These are phyloP conservation scores for Hypoxylon lenormandii DNA, from an alignment of 495 filamentous ascomycete species.

Conservation along the genomic window DNA sequence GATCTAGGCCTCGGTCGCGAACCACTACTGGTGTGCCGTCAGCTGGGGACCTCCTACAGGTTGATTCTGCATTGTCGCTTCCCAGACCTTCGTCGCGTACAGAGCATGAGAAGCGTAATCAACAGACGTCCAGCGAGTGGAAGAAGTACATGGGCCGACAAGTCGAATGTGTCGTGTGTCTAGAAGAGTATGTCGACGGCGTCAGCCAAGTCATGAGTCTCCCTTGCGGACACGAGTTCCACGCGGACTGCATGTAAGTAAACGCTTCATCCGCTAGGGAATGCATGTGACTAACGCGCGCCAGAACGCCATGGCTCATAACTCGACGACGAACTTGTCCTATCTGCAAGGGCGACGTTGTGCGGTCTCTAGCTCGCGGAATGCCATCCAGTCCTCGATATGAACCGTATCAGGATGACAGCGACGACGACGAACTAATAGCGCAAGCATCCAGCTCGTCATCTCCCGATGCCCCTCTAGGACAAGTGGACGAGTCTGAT, in stretches of 20 bases:
- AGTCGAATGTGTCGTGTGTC: slow-evolving; percentile 94
- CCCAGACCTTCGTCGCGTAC: slow-evolving; percentile 44
- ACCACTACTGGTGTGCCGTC: slow-evolving; percentile 72
- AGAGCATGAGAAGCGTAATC: slow-evolving; percentile 65
- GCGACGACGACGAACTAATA: slow-evolving; percentile 55
- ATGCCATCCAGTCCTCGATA: slow-evolving; percentile 60
- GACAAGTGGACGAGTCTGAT: slow-evolving; percentile 37
- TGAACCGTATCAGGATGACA: slow-evolving; percentile 64
- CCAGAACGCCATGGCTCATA: slow-evolving; percentile 95
- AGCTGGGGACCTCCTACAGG: slow-evolving; percentile 51
- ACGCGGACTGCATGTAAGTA: slow-evolving; percentile 97
- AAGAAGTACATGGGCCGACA: slow-evolving; percentile 87
- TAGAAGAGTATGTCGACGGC: slow-evolving; percentile 96
- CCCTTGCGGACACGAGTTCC: slow-evolving; percentile 98
- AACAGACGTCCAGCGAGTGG: slow-evolving; percentile 68
- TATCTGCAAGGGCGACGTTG: slow-evolving; percentile 97
- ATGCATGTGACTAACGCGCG: slow-evolving; percentile 42
- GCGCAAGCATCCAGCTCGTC: slow-evolving; percentile 39
- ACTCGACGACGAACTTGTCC: slow-evolving; percentile 94
- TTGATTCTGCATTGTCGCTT: slow-evolving; percentile 54
- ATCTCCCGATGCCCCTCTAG: slow-evolving; percentile 35
- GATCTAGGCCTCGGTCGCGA: slow-evolving; percentile 72
- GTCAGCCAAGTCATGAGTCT: slow-evolving; percentile 95
- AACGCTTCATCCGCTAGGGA: neutral
- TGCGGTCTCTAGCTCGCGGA: slow-evolving; percentile 67